Conservation (phyloP, 129 eudicot genomes). For the Glebionis coronaria region DNA sequence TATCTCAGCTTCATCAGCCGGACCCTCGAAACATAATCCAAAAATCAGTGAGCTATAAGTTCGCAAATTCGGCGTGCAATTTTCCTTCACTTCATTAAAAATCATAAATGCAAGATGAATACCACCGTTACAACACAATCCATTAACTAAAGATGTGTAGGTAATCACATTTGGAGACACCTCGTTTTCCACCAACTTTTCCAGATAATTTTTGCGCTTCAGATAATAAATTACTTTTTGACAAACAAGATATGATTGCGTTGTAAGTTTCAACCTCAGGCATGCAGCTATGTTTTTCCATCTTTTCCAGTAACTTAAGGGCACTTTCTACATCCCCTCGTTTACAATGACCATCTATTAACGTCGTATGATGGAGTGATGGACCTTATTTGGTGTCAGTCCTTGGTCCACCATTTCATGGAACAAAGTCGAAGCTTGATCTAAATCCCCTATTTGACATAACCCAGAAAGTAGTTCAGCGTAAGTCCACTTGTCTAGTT, state of each 20-base stretch:
- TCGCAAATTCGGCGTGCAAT: slow-evolving; percentile 59
- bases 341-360: slow-evolving; percentile 74
- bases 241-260: slow-evolving; percentile 56
- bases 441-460: slow-evolving; percentile 62
- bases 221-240: slow-evolving; percentile 38
- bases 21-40: slow-evolving; percentile 74
- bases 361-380: slow-evolving; percentile 52
- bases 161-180: slow-evolving; percentile 72
- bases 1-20: slow-evolving; percentile 53
- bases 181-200: slow-evolving; percentile 47
- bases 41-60: slow-evolving; percentile 70
- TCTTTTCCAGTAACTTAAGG: slow-evolving; percentile 42
- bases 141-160: slow-evolving; percentile 63
- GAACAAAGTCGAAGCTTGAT: slow-evolving; percentile 47
- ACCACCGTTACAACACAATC: slow-evolving; percentile 62
- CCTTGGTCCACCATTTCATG: slow-evolving; percentile 55
- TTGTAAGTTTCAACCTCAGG: slow-evolving; percentile 59
- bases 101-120: slow-evolving; percentile 56
- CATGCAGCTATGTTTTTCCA: slow-evolving; percentile 48
- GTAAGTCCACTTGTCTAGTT: slow-evolving; percentile 74
- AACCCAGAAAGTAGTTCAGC: slow-evolving; percentile 73
- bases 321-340: slow-evolving; percentile 56
- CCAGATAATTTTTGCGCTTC: slow-evolving; percentile 54
- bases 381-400: slow-evolving; percentile 58
- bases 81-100: slow-evolving; percentile 53